Base-by-base conservation (phyloP, 1,284 basidiomycete species). In the Cutaneotrichosporon dermatis region DNA sequence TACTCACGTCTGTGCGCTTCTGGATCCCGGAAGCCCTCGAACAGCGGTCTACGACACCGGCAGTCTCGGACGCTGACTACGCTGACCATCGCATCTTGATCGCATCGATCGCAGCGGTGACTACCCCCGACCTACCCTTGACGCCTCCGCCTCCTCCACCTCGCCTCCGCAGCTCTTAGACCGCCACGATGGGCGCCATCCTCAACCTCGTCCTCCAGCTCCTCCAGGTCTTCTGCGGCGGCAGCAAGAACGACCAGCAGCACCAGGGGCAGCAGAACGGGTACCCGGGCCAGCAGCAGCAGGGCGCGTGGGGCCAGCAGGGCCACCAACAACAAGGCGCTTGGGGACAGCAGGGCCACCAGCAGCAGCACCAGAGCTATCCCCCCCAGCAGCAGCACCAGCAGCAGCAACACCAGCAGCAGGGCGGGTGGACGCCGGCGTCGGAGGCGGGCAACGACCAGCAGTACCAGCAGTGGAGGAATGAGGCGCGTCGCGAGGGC, bases 401-500 rank as follows among this genome's bases (percentile, higher is more conserved):
- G 35, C 41, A 40, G 41, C 51, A 40, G 42, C 54, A 57, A 43
- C 33, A 49, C 15, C 58, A 34, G 57, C 51, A 48, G 51, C 53
- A 60, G 41, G 44, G 45, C 25, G 51, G 51, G 2, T 52, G 51
- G 45, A 34, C 11, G 36, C 50, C 9, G 41, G 50, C 39, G 16
- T 51, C 39, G 54, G 57, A 41, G 43, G 57, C 25, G 37, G 40
- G 48, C 33, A 46, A 55, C 13, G 62, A 62, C 41, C 65, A 65
- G 35, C 80, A 88, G 65, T 93, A 93, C 70, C 77, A 80, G 55
- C 75, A 80, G 16, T 82, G 93, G 42, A 84, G 92, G 15, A 83
- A 85, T 58, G 82, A 84, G 63, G 92, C 91, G 8, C 86, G 85
- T 53, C 81, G 83, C 54, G 87, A 88, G 67, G 88, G 88, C 2